phyloP scores from a whole-genome alignment of 1,284 basidiomycete species.

The Moesziomyces globuligerus region DNA sequence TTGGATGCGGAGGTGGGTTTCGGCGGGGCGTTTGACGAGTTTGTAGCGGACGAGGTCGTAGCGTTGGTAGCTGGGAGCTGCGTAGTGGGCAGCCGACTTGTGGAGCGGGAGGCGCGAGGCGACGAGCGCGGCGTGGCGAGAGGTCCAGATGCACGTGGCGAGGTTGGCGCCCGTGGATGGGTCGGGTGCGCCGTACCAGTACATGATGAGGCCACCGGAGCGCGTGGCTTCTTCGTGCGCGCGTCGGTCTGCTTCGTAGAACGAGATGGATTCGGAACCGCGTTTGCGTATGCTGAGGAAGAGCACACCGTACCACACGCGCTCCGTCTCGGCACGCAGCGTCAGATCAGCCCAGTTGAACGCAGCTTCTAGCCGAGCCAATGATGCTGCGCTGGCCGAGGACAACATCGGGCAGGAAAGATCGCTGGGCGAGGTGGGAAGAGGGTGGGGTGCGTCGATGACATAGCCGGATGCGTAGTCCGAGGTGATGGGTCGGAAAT shows the following conservation, averaged over 20 bases:
- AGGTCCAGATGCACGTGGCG: conserved; percentile 63
- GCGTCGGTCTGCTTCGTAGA: conserved; percentile 57
- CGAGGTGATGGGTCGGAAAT: conserved; percentile 41
- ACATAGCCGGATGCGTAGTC: conserved; percentile 52
- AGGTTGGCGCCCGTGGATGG: conserved; percentile 53
- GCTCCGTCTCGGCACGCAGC: conserved; percentile 16
- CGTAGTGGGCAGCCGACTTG: conserved; percentile 40
- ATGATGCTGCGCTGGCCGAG: conserved; percentile 7
- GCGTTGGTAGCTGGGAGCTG: conserved; percentile 40
- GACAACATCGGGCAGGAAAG: conserved; percentile 46
- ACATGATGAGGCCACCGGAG: conserved; percentile 57
- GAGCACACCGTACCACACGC: conserved; percentile 58
- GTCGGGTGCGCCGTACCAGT: conserved; percentile 60
- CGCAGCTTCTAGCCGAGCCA: conserved; percentile 20
- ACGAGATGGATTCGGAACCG: conserved; percentile 31
- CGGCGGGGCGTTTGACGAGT: conserved; percentile 34
- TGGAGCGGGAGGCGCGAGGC: conserved; percentile 49
- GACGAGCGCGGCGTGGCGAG: conserved; percentile 29
- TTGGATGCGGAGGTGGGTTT: conserved; percentile 36
- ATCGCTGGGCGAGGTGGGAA: conserved; percentile 17
- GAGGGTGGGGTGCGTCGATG: conserved; percentile 28
- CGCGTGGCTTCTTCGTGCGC: conserved; percentile 60
- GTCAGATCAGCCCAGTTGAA: conserved; percentile 55
- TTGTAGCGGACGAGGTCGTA: conserved; percentile 55
- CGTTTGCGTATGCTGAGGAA: conserved; percentile 51